phyloP scores from a whole-genome alignment of 1,284 basidiomycete species.

The Serendipita sp. region DNA sequence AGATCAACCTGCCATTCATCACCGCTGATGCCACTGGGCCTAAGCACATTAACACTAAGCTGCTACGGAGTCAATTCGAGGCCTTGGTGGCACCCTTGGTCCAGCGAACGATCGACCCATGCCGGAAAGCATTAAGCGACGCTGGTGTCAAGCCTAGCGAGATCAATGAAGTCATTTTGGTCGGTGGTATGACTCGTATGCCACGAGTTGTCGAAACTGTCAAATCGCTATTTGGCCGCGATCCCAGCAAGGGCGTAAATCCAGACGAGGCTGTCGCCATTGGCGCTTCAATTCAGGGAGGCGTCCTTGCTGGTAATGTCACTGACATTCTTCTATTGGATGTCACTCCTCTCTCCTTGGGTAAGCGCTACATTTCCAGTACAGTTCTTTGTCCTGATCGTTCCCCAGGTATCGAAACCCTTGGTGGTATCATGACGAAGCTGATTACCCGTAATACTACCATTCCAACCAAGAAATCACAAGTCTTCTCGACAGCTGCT shows the following conservation, averaged over 20 bases:
- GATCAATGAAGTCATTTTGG: conserved; percentile 92
- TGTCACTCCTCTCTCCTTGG: conserved; percentile 87
- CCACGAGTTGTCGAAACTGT: conserved; percentile 90
- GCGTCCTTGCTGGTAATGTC: conserved; percentile 91
- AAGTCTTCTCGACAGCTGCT: conserved; percentile 95
- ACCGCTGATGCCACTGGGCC: conserved; percentile 88
- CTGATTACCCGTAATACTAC: conserved; percentile 94
- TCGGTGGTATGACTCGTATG: conserved; percentile 98
- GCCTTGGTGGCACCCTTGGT: conserved; percentile 70
- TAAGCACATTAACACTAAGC: conserved; percentile 90
- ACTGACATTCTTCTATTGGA: conserved; percentile 94
- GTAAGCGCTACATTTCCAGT: conserved; percentile 24
- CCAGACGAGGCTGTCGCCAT: conserved; percentile 91
- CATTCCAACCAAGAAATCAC: conserved; percentile 98
- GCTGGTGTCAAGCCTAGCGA: conserved; percentile 87
- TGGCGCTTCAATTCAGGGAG: conserved; percentile 86
- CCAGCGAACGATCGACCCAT: conserved; percentile 87
- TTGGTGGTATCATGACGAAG: conserved; percentile 98
- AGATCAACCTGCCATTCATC: conserved; percentile 95
- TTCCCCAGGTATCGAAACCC: conserved; percentile 70
- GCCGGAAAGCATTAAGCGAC: conserved; percentile 88
- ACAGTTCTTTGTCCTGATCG: background rate
- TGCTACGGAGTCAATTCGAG: conserved; percentile 85
- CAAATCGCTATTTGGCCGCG: conserved; percentile 82
- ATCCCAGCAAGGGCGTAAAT: conserved; percentile 96